A percentile compares a stretch with the other conserved stretches of the same genome.
Conservation (phyloP, 2,329 filamentous ascomycete genomes). For the Trichophyton mentagrophytes region DNA sequence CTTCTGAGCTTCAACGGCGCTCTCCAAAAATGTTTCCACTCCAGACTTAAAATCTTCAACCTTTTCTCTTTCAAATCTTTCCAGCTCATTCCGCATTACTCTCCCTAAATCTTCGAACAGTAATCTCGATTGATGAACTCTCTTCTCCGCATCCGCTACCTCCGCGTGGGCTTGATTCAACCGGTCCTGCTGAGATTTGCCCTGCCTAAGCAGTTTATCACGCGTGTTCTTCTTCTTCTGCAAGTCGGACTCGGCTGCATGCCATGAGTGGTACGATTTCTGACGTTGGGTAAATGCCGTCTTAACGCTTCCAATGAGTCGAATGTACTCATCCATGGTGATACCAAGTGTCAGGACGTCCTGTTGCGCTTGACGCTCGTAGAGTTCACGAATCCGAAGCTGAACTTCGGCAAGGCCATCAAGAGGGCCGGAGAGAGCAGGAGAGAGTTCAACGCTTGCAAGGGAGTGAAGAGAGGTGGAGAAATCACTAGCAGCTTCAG, state of each 20-base stretch:
- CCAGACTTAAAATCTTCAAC: conserved; percentile 98
- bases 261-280: conserved; percentile 92
- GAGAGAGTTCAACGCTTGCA: conserved; percentile 82
- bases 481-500: conserved; percentile 87
- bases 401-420: conserved; percentile 89
- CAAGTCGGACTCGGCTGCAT: conserved; percentile 75
- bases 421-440: conserved; percentile 72
- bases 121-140: conserved; percentile 76
- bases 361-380: conserved; percentile 92
- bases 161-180: conserved; percentile 85
- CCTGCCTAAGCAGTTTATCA: conserved; percentile 89
- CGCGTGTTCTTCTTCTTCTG: conserved; percentile 79
- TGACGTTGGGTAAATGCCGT: conserved; percentile 84
- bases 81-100: conserved; percentile 79
- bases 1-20: conserved; percentile 94
- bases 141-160: conserved; percentile 86
- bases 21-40: conserved; percentile 93
- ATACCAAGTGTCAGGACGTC: conserved; percentile 93
- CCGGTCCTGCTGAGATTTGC: conserved; percentile 89
- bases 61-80: conserved; percentile 91
- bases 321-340: conserved; percentile 96
- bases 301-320: conserved; percentile 88
- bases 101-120: conserved; percentile 96
- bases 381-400: conserved; percentile 83
- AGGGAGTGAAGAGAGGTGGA: conserved; percentile 84